Evolutionary conservation across 352 stramenopile genomes (phyloP).

Genomic region (Phytophthora ramorum): DNA sequence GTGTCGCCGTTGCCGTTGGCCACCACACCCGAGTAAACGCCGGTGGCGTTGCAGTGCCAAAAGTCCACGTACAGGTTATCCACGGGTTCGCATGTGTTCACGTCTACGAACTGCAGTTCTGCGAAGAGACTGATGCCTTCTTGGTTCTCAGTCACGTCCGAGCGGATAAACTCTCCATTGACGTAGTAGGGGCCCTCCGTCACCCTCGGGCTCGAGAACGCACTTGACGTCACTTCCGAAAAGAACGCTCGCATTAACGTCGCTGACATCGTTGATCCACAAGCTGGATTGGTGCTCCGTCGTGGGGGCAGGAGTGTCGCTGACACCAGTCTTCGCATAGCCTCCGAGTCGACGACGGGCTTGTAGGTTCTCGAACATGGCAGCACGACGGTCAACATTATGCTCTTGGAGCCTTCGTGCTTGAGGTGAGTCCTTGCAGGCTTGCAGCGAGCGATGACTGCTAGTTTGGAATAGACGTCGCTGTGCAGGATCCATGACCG

Average conservation of each 20-base stretch:
- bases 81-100: conserved; percentile 36
- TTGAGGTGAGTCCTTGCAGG: conserved; percentile 26
- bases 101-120: conserved; percentile 34
- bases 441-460: conserved; percentile 21
- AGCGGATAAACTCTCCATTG: conserved; percentile 29
- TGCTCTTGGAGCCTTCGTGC: conserved; percentile 22
- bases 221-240: conserved; percentile 32
- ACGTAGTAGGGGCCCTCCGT: conserved; percentile 37
- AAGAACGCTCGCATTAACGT: conserved; percentile 15
- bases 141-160: conserved; percentile 26
- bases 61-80: conserved; percentile 33
- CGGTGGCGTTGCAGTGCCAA: conserved; percentile 39
- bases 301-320: conserved; percentile 14
- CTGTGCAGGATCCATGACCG: conserved; percentile 18
- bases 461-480: conserved; percentile 25
- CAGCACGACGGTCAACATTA: conserved; percentile 14
- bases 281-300: conserved; percentile 26
- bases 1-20: conserved; percentile 30
- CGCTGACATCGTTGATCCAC: conserved; percentile 12
- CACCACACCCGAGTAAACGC: conserved; percentile 36
- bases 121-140: conserved; percentile 28
- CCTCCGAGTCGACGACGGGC: conserved; percentile 27
- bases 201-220: conserved; percentile 31
- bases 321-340: conserved; percentile 10
- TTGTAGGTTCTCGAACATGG: conserved; percentile 14